Evolutionary conservation across 2,329 filamentous ascomycete species (phyloP).

Genomic region (Fusarium sp.): DNA sequence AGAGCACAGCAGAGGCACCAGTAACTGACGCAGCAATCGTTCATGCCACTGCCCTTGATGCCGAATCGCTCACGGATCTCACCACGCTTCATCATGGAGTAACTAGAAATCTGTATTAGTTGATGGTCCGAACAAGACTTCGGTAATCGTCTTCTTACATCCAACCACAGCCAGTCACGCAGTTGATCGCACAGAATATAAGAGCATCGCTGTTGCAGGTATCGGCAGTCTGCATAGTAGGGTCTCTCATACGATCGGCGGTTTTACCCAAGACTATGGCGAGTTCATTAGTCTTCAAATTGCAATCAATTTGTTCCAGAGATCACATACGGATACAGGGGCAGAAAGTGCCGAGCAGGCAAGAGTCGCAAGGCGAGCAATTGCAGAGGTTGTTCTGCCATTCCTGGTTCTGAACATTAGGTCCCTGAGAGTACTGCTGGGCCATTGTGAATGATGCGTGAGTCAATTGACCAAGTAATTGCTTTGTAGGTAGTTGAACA

Average conservation of each 20-base stretch:
- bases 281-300: slow-evolving; percentile 18
- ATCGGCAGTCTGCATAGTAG: slow-evolving; percentile 51
- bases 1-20: slow-evolving; percentile 67
- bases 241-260: slow-evolving; percentile 55
- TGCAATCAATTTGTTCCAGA: background rate
- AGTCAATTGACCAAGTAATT: background rate
- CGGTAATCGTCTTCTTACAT: slow-evolving; percentile 48
- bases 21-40: slow-evolving; percentile 62
- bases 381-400: slow-evolving; percentile 52
- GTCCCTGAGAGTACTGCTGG: slow-evolving; percentile 39
- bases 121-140: background rate
- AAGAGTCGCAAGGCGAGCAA: slow-evolving; percentile 53
- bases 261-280: slow-evolving; percentile 55
- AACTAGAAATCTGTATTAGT: slow-evolving; percentile 42
- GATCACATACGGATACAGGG: slow-evolving; percentile 55
- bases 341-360: slow-evolving; percentile 51
- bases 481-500: background rate
- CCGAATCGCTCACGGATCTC: slow-evolving; percentile 63
- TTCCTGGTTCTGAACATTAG: slow-evolving; percentile 44
- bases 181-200: slow-evolving; percentile 51
- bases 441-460: slow-evolving; percentile 33
- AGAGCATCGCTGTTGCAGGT: slow-evolving; percentile 55
- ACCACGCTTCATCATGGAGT: slow-evolving; percentile 61
- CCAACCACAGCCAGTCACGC: slow-evolving; percentile 54
- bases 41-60: slow-evolving; percentile 58